Conservation (phyloP, 768 basidiomycete genomes). For the Hypholoma fasciculare region DNA sequence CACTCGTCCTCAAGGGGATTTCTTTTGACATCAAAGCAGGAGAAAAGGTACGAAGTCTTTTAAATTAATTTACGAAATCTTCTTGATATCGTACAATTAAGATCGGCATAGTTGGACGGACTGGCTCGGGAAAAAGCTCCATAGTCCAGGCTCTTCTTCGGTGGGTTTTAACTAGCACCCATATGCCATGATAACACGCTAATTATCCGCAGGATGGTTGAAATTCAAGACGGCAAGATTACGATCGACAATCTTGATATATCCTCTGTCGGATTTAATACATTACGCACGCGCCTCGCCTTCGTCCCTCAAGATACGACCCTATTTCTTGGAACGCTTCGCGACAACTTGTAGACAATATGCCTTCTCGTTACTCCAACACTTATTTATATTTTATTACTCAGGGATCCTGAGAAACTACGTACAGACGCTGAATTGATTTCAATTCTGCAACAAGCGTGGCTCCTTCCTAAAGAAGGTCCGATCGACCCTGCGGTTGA, state of each 20-base stretch:
- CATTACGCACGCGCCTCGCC: conserved; percentile 53
- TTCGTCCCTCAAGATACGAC: conserved; percentile 69
- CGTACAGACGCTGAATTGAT: conserved; percentile 64
- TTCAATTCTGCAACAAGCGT: conserved; percentile 57
- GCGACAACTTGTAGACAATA: conserved; percentile 38
- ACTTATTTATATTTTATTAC: neutral
- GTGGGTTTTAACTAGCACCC: conserved; percentile 23
- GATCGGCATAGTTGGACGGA: conserved; percentile 50
- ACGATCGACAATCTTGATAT: conserved; percentile 57
- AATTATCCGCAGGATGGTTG: conserved; percentile 48
- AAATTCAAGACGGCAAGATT: conserved; percentile 57
- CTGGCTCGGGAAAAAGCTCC: conserved; percentile 56
- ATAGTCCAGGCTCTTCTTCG: conserved; percentile 58
- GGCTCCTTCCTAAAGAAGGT: conserved; percentile 56
- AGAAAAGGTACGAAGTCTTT: conserved; percentile 52
- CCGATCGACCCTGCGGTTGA: conserved; percentile 44
- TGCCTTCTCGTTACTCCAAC: neutral
- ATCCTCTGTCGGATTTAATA: conserved; percentile 49
- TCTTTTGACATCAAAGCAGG: conserved; percentile 56
- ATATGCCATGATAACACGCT: neutral
- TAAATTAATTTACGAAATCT: neutral
- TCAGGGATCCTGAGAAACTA: conserved; percentile 52
- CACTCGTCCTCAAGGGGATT: conserved; percentile 62
- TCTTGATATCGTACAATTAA: conserved; percentile 11
- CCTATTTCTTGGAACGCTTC: conserved; percentile 45